Percentiles rank a stretch among this genome's conserved stretches.
phyloP scores from a whole-genome alignment of 129 eudicot species.

The Smallanthus sonchifolius region DNA sequence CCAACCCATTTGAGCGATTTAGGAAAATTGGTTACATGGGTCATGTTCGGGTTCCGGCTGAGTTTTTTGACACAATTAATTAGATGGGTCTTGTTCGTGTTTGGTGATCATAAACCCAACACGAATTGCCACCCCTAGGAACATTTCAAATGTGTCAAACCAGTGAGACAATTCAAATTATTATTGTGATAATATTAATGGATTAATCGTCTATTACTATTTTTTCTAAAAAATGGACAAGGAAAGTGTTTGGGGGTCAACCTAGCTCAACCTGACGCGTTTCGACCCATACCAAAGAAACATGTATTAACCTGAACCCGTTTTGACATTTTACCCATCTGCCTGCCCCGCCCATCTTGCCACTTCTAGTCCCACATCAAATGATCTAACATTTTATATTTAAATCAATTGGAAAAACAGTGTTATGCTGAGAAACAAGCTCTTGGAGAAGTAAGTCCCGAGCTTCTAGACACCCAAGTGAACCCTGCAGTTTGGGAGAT shows the following conservation, averaged over 20 bases:
- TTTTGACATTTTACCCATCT: background rate
- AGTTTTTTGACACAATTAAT: too few relatives aligned
- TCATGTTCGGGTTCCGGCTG: too few relatives aligned
- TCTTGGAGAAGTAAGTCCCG: conserved; percentile 88
- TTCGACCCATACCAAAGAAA: background rate
- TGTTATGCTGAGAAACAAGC: conserved; percentile 99
- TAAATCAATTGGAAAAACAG: conserved; percentile 38
- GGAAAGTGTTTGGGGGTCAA: background rate
- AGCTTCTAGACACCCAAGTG: conserved; percentile 95
- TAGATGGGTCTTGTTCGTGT: too few relatives aligned
- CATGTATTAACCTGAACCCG: background rate
- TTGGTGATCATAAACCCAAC: too few relatives aligned
- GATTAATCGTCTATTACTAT: background rate
- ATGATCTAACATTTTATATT: background rate
- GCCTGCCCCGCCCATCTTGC: background rate
- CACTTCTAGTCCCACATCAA: background rate
- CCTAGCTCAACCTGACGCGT: background rate
- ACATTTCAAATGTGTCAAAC: too few relatives aligned
- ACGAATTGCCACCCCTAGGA: too few relatives aligned
- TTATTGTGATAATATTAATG: background rate
- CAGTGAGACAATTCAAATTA: background rate
- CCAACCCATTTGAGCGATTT: too few relatives aligned
- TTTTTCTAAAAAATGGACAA: background rate
- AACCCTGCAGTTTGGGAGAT: conserved; percentile 99
- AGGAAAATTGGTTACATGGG: too few relatives aligned